Base-by-base conservation (phyloP, 306 rosid species). In the Arachis stenosperma region DNA sequence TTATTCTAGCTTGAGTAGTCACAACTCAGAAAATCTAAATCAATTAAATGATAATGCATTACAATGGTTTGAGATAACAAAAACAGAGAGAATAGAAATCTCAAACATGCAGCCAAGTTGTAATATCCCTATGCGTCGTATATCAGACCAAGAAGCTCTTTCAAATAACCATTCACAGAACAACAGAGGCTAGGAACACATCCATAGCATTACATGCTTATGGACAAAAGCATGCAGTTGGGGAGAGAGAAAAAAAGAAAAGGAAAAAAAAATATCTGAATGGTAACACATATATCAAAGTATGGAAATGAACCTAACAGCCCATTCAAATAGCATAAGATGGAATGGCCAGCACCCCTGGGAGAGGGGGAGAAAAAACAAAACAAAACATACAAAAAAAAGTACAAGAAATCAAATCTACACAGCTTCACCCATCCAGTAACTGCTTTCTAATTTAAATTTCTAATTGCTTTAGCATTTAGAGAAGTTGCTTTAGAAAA, bases 401-500 rank as follows among this genome's bases (percentile, higher is more conserved):
- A 46, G 61, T 50, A 64, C 37, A 42, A 50, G 46, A 81, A 65
- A 40, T 56, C 14, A 74, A 54, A 67, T 29, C 5, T 33, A 60
- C 67, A 50, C 46, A 71, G 22, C 44, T 65, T 67, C 71, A 61
- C 50, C 60, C 30, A 76, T 64, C 65, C 67, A 40, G 71, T 15
- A 44, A 42, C 44, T 14, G 56, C 65, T 71, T 15, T 53, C 37
- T 42, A 43, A 53, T 53, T 53, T 14, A 14, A 44, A 62, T 55
- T 41, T 70, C 69, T 53, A 53, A 27, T 44, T 65, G 11, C 70
- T 59, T 52, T 65, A 59, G 64, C 41, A 43, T 72, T 8, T 72
- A 79, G n/a, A 59, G 64, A 53, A 75, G 44, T 66, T 53, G 58
- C 61, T 17, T 41, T 71, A 78, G 37, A 57, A 65, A 43, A 78